phyloP scores from a whole-genome alignment of 176 grass and related monocot genomes.

The Phoenix dactylifera region DNA sequence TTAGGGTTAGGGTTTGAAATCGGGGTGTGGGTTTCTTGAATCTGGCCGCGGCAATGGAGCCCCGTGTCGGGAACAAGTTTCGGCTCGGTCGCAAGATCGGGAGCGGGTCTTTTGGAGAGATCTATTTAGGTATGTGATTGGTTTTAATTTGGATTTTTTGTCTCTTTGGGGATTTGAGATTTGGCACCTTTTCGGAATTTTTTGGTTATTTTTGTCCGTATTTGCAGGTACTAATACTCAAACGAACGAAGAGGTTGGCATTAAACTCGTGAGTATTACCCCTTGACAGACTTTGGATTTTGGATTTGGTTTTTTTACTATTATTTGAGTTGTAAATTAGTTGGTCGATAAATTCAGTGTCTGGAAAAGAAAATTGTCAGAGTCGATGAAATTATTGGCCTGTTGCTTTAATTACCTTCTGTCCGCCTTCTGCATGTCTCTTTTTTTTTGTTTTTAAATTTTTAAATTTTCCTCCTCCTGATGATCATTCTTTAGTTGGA shows the following conservation, averaged over 20 bases:
- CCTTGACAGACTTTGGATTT: neutral
- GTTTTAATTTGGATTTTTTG: neutral
- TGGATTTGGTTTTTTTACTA: neutral
- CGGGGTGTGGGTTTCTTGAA: neutral
- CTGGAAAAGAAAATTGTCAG: no score
- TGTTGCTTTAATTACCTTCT: neutral
- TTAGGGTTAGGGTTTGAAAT: neutral
- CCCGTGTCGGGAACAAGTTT: conserved; percentile 59
- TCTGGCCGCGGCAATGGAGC: conserved; percentile 31
- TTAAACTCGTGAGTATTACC: conserved; percentile 60
- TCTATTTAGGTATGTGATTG: conserved; percentile 35
- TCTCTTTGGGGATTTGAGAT: neutral
- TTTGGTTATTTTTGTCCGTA: conserved; percentile 7
- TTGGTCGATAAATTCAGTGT: neutral
- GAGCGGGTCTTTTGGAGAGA: conserved; percentile 61
- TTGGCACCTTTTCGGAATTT: neutral
- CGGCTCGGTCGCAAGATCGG: conserved; percentile 57
- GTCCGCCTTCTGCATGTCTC: no score
- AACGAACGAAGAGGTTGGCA: conserved; percentile 71
- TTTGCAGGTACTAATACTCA: conserved; percentile 68
- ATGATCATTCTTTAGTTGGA: no score
- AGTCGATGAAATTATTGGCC: no score
- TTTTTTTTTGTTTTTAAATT: no score
- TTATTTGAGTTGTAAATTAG: neutral
- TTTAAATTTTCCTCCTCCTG: no score